phyloP scores from a whole-genome alignment of 352 stramenopile species.

The Paralagenidium karlingii region DNA sequence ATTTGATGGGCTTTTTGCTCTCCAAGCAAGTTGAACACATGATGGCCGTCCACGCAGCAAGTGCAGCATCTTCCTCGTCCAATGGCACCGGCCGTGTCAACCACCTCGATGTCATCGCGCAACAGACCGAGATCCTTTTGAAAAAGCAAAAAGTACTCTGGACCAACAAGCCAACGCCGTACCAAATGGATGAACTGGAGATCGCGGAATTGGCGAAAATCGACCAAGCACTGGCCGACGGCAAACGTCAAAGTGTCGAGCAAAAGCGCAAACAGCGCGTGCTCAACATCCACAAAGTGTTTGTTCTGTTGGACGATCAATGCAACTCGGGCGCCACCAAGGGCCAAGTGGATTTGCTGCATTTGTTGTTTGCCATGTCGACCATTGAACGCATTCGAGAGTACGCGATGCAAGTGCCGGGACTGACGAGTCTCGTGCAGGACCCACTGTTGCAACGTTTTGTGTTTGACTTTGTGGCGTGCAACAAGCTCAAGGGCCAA shows the following conservation, averaged over 20 bases:
- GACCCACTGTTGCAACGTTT: conserved; percentile 39
- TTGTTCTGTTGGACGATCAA: conserved; percentile 22
- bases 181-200: conserved; percentile 27
- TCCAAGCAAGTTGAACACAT: conserved; percentile 34
- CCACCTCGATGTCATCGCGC: no score
- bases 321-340: conserved; percentile 2
- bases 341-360: conserved; percentile 35
- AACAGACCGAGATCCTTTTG: no score
- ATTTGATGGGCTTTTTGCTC: conserved; percentile 31
- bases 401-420: conserved; percentile 21
- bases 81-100: no score
- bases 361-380: conserved; percentile 39
- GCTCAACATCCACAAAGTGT: conserved; percentile 37
- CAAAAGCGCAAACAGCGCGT: conserved; percentile 11
- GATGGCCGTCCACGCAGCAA: conserved; percentile 31
- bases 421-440: conserved; percentile 24
- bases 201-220: no score
- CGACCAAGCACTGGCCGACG: no score
- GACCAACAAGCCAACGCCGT: conserved; percentile 26
- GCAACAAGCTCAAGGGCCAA: conserved; percentile 6
- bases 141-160: no score
- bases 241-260: no score
- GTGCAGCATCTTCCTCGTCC: no score
- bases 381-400: conserved; percentile 32
- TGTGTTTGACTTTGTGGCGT: conserved; percentile 42